A percentile compares a stretch with the other conserved stretches of the same genome.
Evolutionary conservation across 1,284 basidiomycete genomes (phyloP).

Genomic region (Moesziomyces sp.): DNA sequence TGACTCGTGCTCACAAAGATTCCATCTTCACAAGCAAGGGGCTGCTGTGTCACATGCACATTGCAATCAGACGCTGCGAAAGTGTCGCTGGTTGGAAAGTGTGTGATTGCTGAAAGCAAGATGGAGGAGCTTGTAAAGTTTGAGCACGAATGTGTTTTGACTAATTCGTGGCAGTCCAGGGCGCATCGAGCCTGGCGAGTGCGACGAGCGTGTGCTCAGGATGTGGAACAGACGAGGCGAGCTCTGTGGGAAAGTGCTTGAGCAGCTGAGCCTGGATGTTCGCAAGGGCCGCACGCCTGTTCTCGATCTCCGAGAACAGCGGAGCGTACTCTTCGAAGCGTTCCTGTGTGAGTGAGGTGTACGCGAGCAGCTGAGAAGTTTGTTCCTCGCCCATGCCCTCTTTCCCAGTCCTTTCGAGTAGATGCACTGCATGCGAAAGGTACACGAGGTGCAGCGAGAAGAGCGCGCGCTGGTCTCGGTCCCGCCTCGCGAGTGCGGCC

Average conservation of each 20-base stretch:
- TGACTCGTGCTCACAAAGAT: no score
- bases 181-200: slow-evolving; percentile 21
- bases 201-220: neutral
- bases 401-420: neutral
- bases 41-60: no score
- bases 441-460: slow-evolving; percentile 28
- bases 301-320: slow-evolving; percentile 20
- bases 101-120: neutral
- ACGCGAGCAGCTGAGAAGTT: slow-evolving; percentile 19
- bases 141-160: neutral
- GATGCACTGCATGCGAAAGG: slow-evolving; percentile 14
- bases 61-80: no score
- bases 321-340: slow-evolving; percentile 17
- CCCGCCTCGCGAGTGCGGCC: neutral
- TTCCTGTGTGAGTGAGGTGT: slow-evolving; percentile 20
- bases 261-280: slow-evolving; percentile 4
- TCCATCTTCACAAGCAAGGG: no score
- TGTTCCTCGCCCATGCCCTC: slow-evolving; percentile 8
- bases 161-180: slow-evolving; percentile 9
- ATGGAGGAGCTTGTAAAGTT: no score
- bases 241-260: neutral
- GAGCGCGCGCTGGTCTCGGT: slow-evolving; percentile 14
- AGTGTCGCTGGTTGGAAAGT: no score
- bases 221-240: neutral
- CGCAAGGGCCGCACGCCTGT: slow-evolving; percentile 1